Evolutionary conservation across 164 flowering plant species (phyloP).

Genomic region (Tetrastigma voinierianum): DNA sequence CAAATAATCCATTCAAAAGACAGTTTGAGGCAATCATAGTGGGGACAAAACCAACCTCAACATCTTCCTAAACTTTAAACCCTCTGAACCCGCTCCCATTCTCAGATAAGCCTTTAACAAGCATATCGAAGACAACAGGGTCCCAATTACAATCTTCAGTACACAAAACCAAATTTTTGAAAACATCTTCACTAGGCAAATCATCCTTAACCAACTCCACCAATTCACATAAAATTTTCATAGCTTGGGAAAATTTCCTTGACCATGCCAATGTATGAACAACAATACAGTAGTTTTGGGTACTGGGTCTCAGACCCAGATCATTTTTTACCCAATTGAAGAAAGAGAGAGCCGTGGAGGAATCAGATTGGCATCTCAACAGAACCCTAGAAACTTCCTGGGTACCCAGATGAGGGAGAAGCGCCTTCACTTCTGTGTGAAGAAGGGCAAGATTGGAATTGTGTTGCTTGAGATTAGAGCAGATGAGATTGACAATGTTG

Average conservation of each 20-base stretch:
- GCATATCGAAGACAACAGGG: conserved; percentile 76
- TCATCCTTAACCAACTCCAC: conserved; percentile 23
- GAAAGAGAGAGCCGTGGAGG: conserved; percentile 54
- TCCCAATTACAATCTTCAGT: conserved; percentile 69
- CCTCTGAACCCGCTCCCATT: conserved; percentile 43
- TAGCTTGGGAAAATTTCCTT: conserved; percentile 43
- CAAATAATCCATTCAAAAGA: conserved; percentile 64
- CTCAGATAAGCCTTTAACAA: conserved; percentile 78
- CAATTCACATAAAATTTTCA: conserved; percentile 54
- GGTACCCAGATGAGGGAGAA: conserved; percentile 56
- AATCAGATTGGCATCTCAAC: conserved; percentile 77
- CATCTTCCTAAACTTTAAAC: conserved; percentile 46
- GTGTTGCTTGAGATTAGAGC: conserved; percentile 45
- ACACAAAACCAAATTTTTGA: conserved; percentile 41
- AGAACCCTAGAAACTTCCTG: conserved; percentile 66
- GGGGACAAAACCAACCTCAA: conserved; percentile 58
- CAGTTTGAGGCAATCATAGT: conserved; percentile 57
- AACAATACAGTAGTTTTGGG: conserved; percentile 56
- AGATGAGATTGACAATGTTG: conserved; percentile 56
- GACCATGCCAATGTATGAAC: conserved; percentile 78
- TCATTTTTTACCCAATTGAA: conserved; percentile 71
- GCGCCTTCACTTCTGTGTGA: conserved; percentile 27
- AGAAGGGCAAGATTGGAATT: conserved; percentile 25
- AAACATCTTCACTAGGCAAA: conserved; percentile 35
- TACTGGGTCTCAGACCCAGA: conserved; percentile 37